phyloP scores from a whole-genome alignment of 139 green algal species.

The Chlorella sp. region DNA sequence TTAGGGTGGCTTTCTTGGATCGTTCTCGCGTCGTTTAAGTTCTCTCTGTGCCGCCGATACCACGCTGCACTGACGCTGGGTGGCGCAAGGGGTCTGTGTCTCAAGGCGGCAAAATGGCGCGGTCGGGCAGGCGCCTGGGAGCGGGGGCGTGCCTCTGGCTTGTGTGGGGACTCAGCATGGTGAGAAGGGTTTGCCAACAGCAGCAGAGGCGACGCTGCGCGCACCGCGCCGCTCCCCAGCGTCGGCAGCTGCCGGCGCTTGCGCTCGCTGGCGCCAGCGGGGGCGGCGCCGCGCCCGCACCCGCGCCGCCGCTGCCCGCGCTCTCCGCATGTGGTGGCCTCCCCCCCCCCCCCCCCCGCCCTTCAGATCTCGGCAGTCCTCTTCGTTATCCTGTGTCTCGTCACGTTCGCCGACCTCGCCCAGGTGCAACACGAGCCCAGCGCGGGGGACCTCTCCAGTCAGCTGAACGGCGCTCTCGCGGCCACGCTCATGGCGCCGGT shows the following conservation, averaged over 20 bases:
- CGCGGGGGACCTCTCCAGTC: background rate
- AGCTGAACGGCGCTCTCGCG: slow-evolving; percentile 31
- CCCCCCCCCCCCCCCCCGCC: background rate
- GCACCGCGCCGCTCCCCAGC: background rate
- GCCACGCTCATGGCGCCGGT: slow-evolving; percentile 14
- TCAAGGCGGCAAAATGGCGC: too few species aligned
- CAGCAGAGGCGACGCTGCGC: background rate
- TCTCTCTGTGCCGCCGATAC: too few species aligned
- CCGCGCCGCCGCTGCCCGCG: background rate
- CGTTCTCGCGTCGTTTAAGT: too few species aligned
- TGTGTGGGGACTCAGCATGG: too few species aligned
- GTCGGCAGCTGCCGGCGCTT: background rate
- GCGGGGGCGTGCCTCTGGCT: too few species aligned
- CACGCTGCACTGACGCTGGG: too few species aligned
- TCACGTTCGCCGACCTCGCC: slow-evolving; percentile 13
- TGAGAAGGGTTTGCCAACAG: background rate
- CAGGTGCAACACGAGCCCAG: background rate
- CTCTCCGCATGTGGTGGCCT: background rate
- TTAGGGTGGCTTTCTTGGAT: too few species aligned
- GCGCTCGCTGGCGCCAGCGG: background rate
- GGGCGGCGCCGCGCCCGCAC: background rate
- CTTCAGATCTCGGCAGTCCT: background rate
- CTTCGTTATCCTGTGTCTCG: slow-evolving; percentile 13
- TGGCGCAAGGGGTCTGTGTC: too few species aligned
- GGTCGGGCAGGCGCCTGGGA: too few species aligned